Base-by-base conservation (phyloP, 352 stramenopile species). In the Pythium utonaiense region DNA sequence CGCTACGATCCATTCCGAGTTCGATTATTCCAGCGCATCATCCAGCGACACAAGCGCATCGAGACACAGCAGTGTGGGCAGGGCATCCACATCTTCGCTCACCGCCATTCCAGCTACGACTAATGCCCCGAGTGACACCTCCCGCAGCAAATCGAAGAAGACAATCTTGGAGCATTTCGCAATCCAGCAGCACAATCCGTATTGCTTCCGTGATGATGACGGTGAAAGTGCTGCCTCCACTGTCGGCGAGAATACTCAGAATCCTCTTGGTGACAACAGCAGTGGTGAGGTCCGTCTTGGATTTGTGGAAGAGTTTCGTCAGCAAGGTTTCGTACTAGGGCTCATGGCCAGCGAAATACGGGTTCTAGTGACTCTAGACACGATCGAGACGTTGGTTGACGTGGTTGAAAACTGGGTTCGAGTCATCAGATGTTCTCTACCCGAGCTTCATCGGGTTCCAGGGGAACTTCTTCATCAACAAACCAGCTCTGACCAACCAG, bases 161-260 rank as follows among this genome's bases (percentile, higher is more conserved):
- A 88, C 52, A 19, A 91, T 92, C 24, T 57, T 92, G 22, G 80
- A 92, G 14, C 79, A 83, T 58, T 92, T 92, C 24, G 62, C 74
- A 8, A 92, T 92, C 60, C 59, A 66, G 22, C 73, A 90, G 31
- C 69, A 88, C 50, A 90, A 92, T 64, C 82, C 82, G n/a, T 92
- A 83, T 53, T 77, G 65, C 33, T 92, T 74, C 55, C 71, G 80
- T 7, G 80, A 91, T 48, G 77, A 75, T 0, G 76, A 87, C 9
- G 59, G 66, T 7, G 57, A 66, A 7, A 12, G 50, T 36, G 14
- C 17, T 33, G 24, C 27, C 17, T 34, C n/a, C 6, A 25, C 40
- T 6, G 16, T 17, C 40, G 21, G 6, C 12, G 40, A 19, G 3
- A 27, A 9, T 19, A 9, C 0, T 25, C 16, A 25, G 16, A 47